Evolutionary conservation across 495 filamentous ascomycete genomes (phyloP), one percentile per base, ranked within the genome.

Genomic region (Thozetella sp.): DNA sequence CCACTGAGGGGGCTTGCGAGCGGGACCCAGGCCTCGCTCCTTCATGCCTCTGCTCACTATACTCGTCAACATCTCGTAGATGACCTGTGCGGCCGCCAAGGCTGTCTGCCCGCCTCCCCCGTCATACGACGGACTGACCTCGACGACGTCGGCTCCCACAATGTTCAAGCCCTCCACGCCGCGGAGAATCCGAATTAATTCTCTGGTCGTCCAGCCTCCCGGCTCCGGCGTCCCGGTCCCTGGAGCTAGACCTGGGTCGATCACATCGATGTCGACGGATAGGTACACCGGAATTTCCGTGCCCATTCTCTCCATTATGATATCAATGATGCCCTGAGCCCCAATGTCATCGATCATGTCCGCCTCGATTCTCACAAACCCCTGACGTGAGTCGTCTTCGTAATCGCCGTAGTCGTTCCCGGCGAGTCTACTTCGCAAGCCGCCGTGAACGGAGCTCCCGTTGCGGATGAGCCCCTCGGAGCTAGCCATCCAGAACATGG

Each of bases 121-220:
- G 73, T 95, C 90, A 70, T 96, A 95, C 13, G 90, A 89, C 1
- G 92, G 92, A 46, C 88, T 87, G 13, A 96, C 92, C 81, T 96
- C 92, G 22, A 96, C 92, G 61, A 94, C 87, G 73, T 91, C 89
- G 2, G 86, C 88, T 0, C 89, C 89, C 20, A 92, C 87, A 1
- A 91, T 65, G 68, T 91, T 90, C 69, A 92, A 61, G 34, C 79
- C 81, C 76, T 91, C 88, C 6, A 92, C 70, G 1, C 89, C 90
- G 22, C 88, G 78, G 71, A 91, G 66, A 53, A 92, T 88, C 2
- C 86, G 75, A 48, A 90, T 90, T 59, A 91, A 75, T 71, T 92
- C 89, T 22, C 88, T 73, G 25, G 83, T 90, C 15, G 88, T 90
- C 88, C 88, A 92, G 15, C 89, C 88, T 55, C 88, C 88, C 1